Evolutionary conservation across 495 filamentous ascomycete genomes (phyloP).

Genomic region (Symbiotaphrina buchneri): DNA sequence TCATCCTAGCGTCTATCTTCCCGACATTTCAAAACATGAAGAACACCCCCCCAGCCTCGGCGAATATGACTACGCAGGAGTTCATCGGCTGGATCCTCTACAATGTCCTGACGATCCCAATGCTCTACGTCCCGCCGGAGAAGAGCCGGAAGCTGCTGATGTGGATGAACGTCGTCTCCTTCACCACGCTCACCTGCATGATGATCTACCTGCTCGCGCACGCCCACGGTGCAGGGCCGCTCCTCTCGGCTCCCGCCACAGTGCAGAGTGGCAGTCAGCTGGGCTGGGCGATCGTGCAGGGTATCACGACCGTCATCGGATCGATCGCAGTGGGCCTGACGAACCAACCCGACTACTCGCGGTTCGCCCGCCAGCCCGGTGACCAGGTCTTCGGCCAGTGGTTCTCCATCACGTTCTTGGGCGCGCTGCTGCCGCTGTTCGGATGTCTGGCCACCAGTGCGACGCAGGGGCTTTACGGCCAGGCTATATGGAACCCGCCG

Average conservation of each 20-base stretch:
- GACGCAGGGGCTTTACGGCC: constrained; percentile 13
- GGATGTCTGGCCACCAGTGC: constrained; percentile 18
- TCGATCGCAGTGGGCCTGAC: constrained; percentile 9
- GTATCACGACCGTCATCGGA: constrained; percentile 10
- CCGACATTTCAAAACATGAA: constrained; percentile 11
- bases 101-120: constrained; percentile 11
- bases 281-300: constrained; percentile 10
- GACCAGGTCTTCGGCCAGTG: constrained; percentile 11
- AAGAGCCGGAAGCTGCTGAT: constrained; percentile 10
- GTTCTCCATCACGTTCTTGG: constrained; percentile 9
- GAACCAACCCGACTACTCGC: constrained; percentile 11
- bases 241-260: constrained; percentile 8
- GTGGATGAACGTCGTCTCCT: constrained; percentile 7
- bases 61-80: constrained; percentile 10
- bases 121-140: constrained; percentile 12
- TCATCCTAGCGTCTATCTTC: constrained; percentile 13
- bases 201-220: constrained; percentile 12
- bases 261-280: constrained; percentile 3
- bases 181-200: constrained; percentile 8
- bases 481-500: constrained; percentile 18
- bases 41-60: constrained; percentile 12
- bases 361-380: constrained; percentile 11
- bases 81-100: constrained; percentile 14
- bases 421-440: constrained; percentile 13
- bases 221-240: constrained; percentile 9